Conservation (phyloP, 805 yeast species). For the Nakazawaea molendinolei region DNA sequence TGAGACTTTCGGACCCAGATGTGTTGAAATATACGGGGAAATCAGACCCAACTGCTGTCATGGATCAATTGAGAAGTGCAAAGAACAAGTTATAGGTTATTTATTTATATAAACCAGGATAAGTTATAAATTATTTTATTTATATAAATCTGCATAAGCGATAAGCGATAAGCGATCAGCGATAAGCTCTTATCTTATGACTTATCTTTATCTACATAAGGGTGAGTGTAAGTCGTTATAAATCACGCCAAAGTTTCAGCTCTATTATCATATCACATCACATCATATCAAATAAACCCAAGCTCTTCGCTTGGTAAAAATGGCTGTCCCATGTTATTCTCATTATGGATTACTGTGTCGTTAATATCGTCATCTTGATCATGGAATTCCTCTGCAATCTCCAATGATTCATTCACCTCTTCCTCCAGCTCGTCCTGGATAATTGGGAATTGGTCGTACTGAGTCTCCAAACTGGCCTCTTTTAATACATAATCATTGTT, state of each 20-base stretch:
- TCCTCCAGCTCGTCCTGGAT: no score
- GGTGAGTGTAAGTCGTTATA: conserved; percentile 19
- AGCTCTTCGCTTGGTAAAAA: background rate
- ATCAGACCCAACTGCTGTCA: conserved; percentile 43
- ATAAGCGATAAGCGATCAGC: no score
- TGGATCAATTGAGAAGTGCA: conserved; percentile 68
- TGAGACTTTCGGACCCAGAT: conserved; percentile 63
- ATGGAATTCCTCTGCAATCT: background rate
- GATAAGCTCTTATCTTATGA: no score
- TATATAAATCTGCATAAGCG: no score
- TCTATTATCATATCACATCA: conserved; percentile 1
- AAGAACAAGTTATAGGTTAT: conserved; percentile 61
- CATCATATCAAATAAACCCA: no score
- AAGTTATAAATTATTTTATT: no score
- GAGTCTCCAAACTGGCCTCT: no score
- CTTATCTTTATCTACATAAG: no score
- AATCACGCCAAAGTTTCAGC: background rate
- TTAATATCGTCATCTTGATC: conserved; percentile 1
- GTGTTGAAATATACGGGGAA: conserved; percentile 49
- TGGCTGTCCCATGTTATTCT: background rate
- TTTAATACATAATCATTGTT: no score
- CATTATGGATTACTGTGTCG: conserved; percentile 5
- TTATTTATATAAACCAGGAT: no score
- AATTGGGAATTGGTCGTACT: no score
- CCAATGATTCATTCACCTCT: no score